These are phyloP conservation scores for Arabidopsis hybrid DNA, from an alignment of 441 rosid species.

Conservation along the genomic window DNA sequence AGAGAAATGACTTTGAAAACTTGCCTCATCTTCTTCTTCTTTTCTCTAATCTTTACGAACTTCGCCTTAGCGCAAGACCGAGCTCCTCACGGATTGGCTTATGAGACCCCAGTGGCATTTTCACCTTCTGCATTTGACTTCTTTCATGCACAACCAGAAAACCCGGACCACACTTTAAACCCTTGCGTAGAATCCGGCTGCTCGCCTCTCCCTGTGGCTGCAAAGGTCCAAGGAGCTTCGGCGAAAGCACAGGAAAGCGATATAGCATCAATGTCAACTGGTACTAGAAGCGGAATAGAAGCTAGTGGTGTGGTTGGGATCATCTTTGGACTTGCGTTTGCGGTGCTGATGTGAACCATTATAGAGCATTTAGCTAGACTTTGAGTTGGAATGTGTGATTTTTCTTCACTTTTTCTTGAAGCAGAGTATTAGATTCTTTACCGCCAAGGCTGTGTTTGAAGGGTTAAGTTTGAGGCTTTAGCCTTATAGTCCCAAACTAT, in stretches of 20 bases:
- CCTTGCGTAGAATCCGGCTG: constrained; percentile 58
- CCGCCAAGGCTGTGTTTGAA: background rate
- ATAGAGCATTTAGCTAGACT: constrained; percentile 28
- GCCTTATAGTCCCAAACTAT: background rate
- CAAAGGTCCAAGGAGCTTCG: constrained; percentile 54
- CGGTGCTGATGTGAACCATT: constrained; percentile 44
- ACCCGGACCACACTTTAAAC: constrained; percentile 36
- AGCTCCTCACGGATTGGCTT: constrained; percentile 88
- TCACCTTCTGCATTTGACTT: constrained; percentile 85
- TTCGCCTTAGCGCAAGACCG: constrained; percentile 65
- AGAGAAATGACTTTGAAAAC: constrained; percentile 49
- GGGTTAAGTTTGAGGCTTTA: background rate
- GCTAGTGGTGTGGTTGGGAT: constrained; percentile 58
- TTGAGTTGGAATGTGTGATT: constrained; percentile 34
- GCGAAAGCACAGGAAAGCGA: constrained; percentile 51
- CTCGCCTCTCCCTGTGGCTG: constrained; percentile 80
- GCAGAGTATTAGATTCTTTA: background rate
- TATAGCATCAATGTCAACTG: constrained; percentile 37
- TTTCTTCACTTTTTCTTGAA: constrained; percentile 1
- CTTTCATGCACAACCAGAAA: constrained; percentile 70
- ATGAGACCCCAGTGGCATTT: constrained; percentile 78
- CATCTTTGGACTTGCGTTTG: constrained; percentile 59
- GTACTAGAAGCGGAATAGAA: constrained; percentile 38
- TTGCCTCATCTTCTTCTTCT: constrained; percentile 50
- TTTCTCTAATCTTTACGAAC: constrained; percentile 37